These are phyloP conservation scores for Albatrellus ellisii DNA, from an alignment of 768 basidiomycete species.

Conservation along the genomic window DNA sequence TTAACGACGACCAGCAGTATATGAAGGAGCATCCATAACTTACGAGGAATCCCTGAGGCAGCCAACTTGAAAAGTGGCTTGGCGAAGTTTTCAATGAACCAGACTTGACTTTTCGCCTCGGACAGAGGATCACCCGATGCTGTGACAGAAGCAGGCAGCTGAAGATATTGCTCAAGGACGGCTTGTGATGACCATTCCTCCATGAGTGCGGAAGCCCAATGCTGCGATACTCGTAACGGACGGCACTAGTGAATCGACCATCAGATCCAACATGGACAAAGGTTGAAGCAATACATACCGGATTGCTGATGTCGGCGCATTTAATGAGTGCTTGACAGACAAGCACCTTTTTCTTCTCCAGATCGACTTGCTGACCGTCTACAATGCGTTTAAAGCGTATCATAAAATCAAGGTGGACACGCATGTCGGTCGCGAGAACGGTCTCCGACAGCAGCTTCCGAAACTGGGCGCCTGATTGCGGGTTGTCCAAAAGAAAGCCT, in stretches of 20 bases:
- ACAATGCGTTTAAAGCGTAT: constrained; percentile 40
- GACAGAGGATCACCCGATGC: constrained; percentile 36
- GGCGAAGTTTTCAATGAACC: constrained; percentile 75
- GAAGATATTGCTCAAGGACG: constrained; percentile 66
- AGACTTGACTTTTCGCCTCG: constrained; percentile 77
- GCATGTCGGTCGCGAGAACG: constrained; percentile 92
- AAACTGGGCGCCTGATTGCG: constrained; percentile 33
- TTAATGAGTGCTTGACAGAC: constrained; percentile 89
- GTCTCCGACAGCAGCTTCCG: constrained; percentile 68
- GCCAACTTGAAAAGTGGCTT: constrained; percentile 75
- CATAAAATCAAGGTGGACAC: constrained; percentile 81
- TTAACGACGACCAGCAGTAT: not conserved
- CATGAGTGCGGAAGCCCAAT: constrained; percentile 84
- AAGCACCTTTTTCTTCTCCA: constrained; percentile 40
- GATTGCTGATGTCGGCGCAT: constrained; percentile 97
- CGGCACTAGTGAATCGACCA: constrained; percentile 46
- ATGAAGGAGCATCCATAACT: constrained; percentile 18
- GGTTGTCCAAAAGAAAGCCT: constrained; percentile 49
- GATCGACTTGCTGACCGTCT: constrained; percentile 24
- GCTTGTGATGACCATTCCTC: constrained; percentile 90
- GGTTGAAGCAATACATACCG: constrained; percentile 40
- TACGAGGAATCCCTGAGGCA: constrained; percentile 62
- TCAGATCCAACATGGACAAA: not conserved
- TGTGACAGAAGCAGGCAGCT: constrained; percentile 47
- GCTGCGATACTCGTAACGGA: constrained; percentile 80